Evolutionary conservation across 352 stramenopile species (phyloP), one percentile per base, ranked within the genome.

Genomic region (Phytophthora pluvialis): DNA sequence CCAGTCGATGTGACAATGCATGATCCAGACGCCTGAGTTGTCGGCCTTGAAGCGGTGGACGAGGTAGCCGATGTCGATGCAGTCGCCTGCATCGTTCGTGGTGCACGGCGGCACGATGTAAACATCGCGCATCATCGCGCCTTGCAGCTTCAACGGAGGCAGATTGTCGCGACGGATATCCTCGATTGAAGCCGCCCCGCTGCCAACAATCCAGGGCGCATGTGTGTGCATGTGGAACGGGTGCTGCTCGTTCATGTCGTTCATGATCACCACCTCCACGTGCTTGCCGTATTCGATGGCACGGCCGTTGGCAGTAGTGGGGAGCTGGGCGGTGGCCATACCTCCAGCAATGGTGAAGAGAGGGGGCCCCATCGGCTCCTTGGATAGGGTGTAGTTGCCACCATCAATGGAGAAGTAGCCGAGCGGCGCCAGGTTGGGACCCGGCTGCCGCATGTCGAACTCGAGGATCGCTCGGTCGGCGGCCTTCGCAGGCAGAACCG

Each of bases 1-100:
- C 59, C 66, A 79, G 7, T 78, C 73, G 18, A 79, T 72, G 47
- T 81, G 73, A 59, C 74, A 79, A 46, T 82, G 74, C 44, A 82
- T 36, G 21, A 76, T 60, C 74, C 70, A 82, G 3, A 70, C 70
- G 10, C 74, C 70, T 4, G 70, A 54, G 47, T 72, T 79, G 60
- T 79, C 63, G 4, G 70, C 62, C 18, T 50, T 60, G 48, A 79
- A 79, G 25, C 68, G 74, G 38, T 80, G 64, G 25, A 78, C 61
- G 2, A 75, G 10, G 52, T 69, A 76, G 10, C 71, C 71, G 21
- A 53, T 52, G 25, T 73, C 53, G 11, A 61, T 8, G 25, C 71
- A 79, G 1, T 28, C 51, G 5, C 54, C 54, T 10, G 55, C 67
- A 35, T 26, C 57, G 39, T 73, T 63, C 0, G 42, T 49, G 7